These are phyloP conservation scores for Bathelium albidoporum DNA, from an alignment of 495 filamentous ascomycete species.

Conservation along the genomic window DNA sequence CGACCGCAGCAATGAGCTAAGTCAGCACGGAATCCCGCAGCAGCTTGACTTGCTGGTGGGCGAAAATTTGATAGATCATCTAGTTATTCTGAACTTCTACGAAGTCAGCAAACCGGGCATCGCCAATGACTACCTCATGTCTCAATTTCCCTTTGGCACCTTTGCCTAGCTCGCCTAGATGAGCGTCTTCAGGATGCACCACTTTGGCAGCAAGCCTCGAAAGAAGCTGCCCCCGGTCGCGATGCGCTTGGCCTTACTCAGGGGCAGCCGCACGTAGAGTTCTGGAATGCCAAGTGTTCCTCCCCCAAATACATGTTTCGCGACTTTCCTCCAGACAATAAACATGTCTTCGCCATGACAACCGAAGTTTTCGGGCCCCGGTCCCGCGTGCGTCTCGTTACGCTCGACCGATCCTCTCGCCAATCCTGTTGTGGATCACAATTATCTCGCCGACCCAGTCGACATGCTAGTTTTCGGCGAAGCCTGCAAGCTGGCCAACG, in stretches of 20 bases:
- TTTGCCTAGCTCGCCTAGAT: constrained; percentile 43
- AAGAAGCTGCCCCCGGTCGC: constrained; percentile 27
- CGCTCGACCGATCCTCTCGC: constrained; percentile 24
- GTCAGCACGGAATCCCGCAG: constrained; percentile 6
- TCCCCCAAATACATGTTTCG: constrained; percentile 22
- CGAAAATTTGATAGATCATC: constrained; percentile 15
- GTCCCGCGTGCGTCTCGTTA: neutral
- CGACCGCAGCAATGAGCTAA: constrained; percentile 9
- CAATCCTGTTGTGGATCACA: constrained; percentile 41
- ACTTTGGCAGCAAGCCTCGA: constrained; percentile 22
- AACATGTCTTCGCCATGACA: constrained; percentile 35
- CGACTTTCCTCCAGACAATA: constrained; percentile 16
- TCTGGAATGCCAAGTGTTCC: constrained; percentile 44
- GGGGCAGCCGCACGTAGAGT: constrained; percentile 41
- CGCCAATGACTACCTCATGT: constrained; percentile 37
- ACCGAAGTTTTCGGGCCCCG: constrained; percentile 21
- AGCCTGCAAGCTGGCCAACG: constrained; percentile 42
- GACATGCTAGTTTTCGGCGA: constrained; percentile 41
- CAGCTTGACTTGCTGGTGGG: constrained; percentile 11
- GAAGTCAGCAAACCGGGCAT: constrained; percentile 36
- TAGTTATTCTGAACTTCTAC: constrained; percentile 36
- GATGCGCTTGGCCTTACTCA: constrained; percentile 43
- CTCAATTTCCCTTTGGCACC: constrained; percentile 42
- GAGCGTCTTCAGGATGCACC: constrained; percentile 36
- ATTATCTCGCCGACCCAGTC: constrained; percentile 38